These are phyloP conservation scores for Neurospora terricola DNA, from an alignment of 495 filamentous ascomycete species.

Conservation along the genomic window DNA sequence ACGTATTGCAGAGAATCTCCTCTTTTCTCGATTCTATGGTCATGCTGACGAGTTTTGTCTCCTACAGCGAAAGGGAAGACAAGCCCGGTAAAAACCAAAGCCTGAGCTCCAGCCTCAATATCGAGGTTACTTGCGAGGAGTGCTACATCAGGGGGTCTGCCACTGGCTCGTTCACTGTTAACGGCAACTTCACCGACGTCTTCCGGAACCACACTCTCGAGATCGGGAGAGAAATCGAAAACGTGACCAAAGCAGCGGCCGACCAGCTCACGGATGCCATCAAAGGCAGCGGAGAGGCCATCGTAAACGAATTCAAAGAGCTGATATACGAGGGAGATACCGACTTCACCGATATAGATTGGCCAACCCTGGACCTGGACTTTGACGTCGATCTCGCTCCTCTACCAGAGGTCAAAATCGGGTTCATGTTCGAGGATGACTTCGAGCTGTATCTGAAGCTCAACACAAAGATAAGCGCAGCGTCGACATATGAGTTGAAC, in stretches of 20 bases:
- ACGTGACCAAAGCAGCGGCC: conserved; percentile 18
- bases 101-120: neutral
- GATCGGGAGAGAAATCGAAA: conserved; percentile 19
- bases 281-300: neutral
- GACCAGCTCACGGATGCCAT: conserved; percentile 21
- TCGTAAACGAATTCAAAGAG: neutral
- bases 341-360: conserved; percentile 23
- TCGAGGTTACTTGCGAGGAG: conserved; percentile 37
- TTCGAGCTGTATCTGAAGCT: conserved; percentile 44
- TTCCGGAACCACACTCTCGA: conserved; percentile 23
- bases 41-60: neutral
- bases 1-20: neutral
- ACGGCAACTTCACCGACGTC: conserved; percentile 26
- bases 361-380: conserved; percentile 26
- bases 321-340: conserved; percentile 14
- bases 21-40: neutral
- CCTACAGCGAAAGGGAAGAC: neutral
- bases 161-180: conserved; percentile 29
- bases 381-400: conserved; percentile 30
- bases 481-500: conserved; percentile 39
- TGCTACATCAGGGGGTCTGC: conserved; percentile 43
- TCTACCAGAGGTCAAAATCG: conserved; percentile 31
- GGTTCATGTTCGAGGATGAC: conserved; percentile 36
- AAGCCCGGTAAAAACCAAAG: neutral
- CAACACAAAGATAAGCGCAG: conserved; percentile 31